These are phyloP conservation scores for Trichoderma sp. DNA, from an alignment of 2,329 filamentous ascomycete genomes.

Conservation along the genomic window DNA sequence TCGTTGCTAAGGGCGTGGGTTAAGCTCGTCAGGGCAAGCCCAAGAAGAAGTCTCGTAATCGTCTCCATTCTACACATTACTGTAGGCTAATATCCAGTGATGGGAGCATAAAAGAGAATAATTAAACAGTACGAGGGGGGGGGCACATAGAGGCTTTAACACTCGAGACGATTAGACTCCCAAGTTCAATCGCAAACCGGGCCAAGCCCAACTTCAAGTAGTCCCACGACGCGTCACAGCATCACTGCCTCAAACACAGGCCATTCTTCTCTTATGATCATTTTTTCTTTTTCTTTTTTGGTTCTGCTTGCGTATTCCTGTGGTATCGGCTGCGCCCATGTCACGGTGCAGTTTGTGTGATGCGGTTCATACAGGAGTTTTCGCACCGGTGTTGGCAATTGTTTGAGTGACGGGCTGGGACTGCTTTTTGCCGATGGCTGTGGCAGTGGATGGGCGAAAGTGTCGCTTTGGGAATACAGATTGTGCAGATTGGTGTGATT, in stretches of 20 bases:
- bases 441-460: not conserved
- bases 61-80: not conserved
- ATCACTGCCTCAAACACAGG: not conserved
- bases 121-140: not conserved
- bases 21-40: not conserved
- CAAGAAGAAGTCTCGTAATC: not conserved
- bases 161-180: not conserved
- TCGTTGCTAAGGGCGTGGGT: not conserved
- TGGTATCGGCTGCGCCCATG: not conserved
- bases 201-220: conserved; percentile 11
- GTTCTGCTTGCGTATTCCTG: not conserved
- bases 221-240: not conserved
- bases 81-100: not conserved
- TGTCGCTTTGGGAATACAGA: not conserved
- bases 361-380: not conserved
- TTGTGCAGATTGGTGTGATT: not conserved
- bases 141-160: not conserved
- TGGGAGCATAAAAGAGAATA: not conserved
- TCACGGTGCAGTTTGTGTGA: not conserved
- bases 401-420: not conserved
- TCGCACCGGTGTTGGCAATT: not conserved
- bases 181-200: not conserved
- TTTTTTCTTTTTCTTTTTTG: not conserved
- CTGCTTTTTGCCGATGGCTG: not conserved
- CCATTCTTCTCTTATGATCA: not conserved